Base-by-base conservation (phyloP, 1,284 basidiomycete genomes). In the Phylloboletellus chloephorus region DNA sequence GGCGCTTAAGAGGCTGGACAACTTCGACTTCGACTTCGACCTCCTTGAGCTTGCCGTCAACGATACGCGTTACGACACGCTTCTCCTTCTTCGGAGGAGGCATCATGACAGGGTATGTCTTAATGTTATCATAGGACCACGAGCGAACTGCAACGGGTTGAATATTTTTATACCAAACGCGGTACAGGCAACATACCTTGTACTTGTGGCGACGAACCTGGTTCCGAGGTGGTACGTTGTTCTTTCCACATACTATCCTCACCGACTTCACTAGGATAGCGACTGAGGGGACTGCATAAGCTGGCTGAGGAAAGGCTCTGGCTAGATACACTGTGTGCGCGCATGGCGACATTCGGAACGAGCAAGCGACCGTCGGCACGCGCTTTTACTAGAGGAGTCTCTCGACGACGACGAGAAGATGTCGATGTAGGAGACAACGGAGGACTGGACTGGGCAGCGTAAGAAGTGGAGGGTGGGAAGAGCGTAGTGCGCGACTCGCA, bases 71-170 rank as follows among this genome's bases (percentile, higher is more conserved):
- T 55, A 68, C 67, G 13, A 67, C 67, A 45, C 69, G 71, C 55
- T 69, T 74, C 63, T 78, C 75, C 58, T 68, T 78, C 61, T 69
- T 69, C 19, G 64, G 59, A 12, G 72, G 72, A 29, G 72, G 63
- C 45, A 68, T 71, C 76, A 84, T 79, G 46, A 76, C 65, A 5
- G 78, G 76, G 48, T 83, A 84, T 1, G 78, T 81, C 54, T 70
- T 71, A 39, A 79, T 61, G 49, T 79, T 76, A 49, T 82, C 81
- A 52, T 82, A 83, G 2, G 79, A 82, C 79, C 78, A 81, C 1
- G 81, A 77, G 13, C 78, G 78, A 10, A 67, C 82, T 54, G 28
- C 32, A 33, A 10, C 7, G 5, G 10, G 15, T 25, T 41, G 23
- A 46, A 49, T 5, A 9, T 40, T 2, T 40, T 2, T 5, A n/a